Evolutionary conservation across 352 stramenopile genomes (phyloP), one percentile per base, ranked within the genome.

Genomic region (Salisapilia sapeloensis): DNA sequence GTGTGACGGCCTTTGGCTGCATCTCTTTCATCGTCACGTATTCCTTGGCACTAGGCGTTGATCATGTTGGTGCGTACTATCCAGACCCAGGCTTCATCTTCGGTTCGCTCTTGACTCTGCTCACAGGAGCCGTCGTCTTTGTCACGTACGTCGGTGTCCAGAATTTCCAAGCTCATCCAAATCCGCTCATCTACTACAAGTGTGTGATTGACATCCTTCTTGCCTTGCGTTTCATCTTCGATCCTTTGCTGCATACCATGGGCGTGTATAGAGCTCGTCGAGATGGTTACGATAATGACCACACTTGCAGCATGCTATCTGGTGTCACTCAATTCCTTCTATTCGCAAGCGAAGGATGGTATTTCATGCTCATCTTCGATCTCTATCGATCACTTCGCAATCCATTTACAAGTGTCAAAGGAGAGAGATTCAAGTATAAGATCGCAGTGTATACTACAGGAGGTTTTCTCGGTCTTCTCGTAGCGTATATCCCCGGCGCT

Each of bases 151-250:
- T 81, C 35, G 65, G 65, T 28, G 62, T 85, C 12, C 67, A 90
- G 38, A 47, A 56, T 14, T 87, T 71, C 51, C 70, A 83, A 30
- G 50, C 48, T 6, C 74, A 90, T 20, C 74, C 74, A 1, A 90
- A 90, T 30, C 71, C 74, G 25, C 42, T 90, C n/a, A 78, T 90
- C 33, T 58, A 78, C 23, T 86, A 82, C 62, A 83, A 84, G 39
- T 82, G 62, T 24, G 35, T 85, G 25, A 59, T 85, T 20, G 74
- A 86, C 29, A 77, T 82, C 4, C 15, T 59, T 15, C 49, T 90
- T 24, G 50, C 74, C 8, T 36, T 85, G 29, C 50, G 74, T 9
- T 89, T 89, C 30, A 35, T 89, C 17, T 30, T 84, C 23, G 70
- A 89, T 19, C 70, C 70, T 8, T 37, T 79, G 30, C 54, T 81